Base-by-base conservation (phyloP, 176 grass and related monocot species). In the Triticum dicoccoides region DNA sequence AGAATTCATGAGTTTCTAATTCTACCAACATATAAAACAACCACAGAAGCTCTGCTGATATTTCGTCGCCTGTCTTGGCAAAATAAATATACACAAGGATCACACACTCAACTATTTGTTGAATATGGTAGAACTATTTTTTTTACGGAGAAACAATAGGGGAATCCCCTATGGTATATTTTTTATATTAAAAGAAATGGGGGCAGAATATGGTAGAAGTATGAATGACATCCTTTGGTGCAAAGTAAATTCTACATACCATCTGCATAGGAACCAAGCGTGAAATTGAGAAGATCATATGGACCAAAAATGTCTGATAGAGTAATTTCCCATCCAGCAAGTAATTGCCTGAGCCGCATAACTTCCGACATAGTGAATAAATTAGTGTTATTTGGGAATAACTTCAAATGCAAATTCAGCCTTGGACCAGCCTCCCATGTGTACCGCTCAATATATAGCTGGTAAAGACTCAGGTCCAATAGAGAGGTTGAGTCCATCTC, bases 211-310 rank as follows among this genome's bases (percentile, higher is more conserved):
- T 44, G 56, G 4, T 35, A 85, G 21, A 81, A 82, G 9, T 66
- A n/a, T 17, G 67, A 69, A 44, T 72, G 33, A 35, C 47, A 82
- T 35, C 13, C 21, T 51, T 80, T 62, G 5, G 32, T 49, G 32
- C 52, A 71, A 82, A 79, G 20, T 82, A 77, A 84, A 49, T 63
- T 84, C 17, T 61, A 83, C 89, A 75, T 87, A 96, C 94, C 97
- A 33, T 84, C 84, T 74, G 33, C 88, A 65, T 93, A 94, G 62
- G 82, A 88, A 70, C 92, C 94, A 65, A 93, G 85, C 3, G 89
- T 89, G 85, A 98, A 96, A 86, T 92, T 91, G 65, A 98, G 92
- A 73, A 98, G 88, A 61, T 98, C 96, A 47, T 98, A 98, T 58
- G 96, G 96, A 78, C 96, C 96, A 66, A 96, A 98, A 74, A 81